A percentile compares a stretch with the other conserved stretches of the same genome.
Evolutionary conservation across 768 basidiomycete genomes (phyloP).

Genomic region (Hygrophorus pudorinus): DNA sequence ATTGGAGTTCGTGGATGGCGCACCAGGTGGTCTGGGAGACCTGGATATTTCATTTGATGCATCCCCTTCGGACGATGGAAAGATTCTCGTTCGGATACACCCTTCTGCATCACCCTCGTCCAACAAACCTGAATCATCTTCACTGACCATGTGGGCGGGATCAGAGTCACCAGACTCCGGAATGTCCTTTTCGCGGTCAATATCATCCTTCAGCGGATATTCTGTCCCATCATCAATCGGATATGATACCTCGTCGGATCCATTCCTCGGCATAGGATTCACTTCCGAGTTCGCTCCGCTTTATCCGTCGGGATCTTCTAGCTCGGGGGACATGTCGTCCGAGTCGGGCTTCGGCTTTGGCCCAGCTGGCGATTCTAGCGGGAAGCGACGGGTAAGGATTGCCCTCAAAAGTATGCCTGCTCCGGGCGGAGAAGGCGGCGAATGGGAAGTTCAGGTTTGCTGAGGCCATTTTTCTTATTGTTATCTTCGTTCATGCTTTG

Average conservation of each 20-base stretch:
- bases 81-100: slow-evolving; percentile 66
- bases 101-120: slow-evolving; percentile 40
- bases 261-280: slow-evolving; percentile 49
- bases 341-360: slow-evolving; percentile 21
- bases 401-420: slow-evolving; percentile 57
- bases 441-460: slow-evolving; percentile 73
- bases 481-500: neutral
- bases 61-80: slow-evolving; percentile 51
- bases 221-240: no score
- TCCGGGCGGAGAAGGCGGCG: slow-evolving; percentile 56
- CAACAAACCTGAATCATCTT: no score
- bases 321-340: neutral
- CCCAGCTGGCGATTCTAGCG: slow-evolving; percentile 22
- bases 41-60: slow-evolving; percentile 70
- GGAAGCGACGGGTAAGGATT: slow-evolving; percentile 51
- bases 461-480: slow-evolving; percentile 17
- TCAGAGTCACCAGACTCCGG: slow-evolving; percentile 13
- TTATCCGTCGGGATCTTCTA: neutral
- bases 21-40: slow-evolving; percentile 39
- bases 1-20: slow-evolving; percentile 49
- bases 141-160: slow-evolving; percentile 18
- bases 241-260: slow-evolving; percentile 20
- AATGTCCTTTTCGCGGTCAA: slow-evolving; percentile 23
- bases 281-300: slow-evolving; percentile 3
- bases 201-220: slow-evolving; percentile 26